Base-by-base conservation (phyloP, 2,329 filamentous ascomycete species). In the Fusarium humuli region DNA sequence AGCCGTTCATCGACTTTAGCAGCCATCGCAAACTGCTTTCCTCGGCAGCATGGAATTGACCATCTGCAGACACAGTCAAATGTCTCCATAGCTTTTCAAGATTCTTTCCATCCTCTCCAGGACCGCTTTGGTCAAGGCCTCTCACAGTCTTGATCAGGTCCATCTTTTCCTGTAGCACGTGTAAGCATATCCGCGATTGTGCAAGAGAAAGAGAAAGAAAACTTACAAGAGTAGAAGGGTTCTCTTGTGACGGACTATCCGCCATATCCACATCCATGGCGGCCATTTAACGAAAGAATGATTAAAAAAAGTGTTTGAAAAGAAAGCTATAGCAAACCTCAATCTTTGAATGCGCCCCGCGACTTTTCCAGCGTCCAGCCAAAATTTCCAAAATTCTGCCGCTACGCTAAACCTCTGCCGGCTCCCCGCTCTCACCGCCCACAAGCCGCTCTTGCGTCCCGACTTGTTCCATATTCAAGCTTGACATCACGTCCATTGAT, bases 11-110 rank as follows among this genome's bases (percentile, higher is more conserved):
- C 56, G 84, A 84, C 73, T 90, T 89, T 56, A 92, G 83, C 3
- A 93, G 82, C 83, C 89, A 89, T 80, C 88, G 84, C 59, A 92
- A 74, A 54, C 88, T 84, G 62, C 84, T 87, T 71, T 88, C 85
- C 69, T 89, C 87, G 5, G 85, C 83, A 4, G 86, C 86, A 66
- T 83, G 85, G 47, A 86, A 86, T 37, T 79, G 78, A 3, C 79
- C 78, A 23, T 80, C 75, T 5, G 79, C 80, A 4, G 81, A 80
- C 3, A 80, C 79, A 7, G 82, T 80, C n/a, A 89, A 77, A 8
- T 80, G 77, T 9, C 77, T 79, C 86, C 86, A 88, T 16, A 89
- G 71, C 22, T 78, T 77, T 56, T 82, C 78, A 41, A 89, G 80
- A 32, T 84, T 86, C 61, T 85, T 80, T 58, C 83, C 70, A 80